Evolutionary conservation across 108 stramenopile genomes (phyloP), one percentile per base, ranked within the genome.

Genomic region (Skeletonema costatum): DNA sequence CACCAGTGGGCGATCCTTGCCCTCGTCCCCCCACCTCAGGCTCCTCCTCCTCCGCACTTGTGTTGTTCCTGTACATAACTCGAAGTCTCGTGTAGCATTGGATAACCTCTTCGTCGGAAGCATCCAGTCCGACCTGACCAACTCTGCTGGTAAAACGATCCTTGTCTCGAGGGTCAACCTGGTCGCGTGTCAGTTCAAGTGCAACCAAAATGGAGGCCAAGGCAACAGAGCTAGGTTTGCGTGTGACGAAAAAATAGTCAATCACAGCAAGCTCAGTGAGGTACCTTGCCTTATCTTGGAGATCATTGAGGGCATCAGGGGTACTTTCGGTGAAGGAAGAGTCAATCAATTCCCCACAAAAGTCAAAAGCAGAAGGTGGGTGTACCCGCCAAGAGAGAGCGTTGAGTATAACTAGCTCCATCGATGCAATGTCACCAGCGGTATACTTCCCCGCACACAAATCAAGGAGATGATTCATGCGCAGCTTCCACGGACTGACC

Each of bases 161-260:
- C 53, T 56, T 56, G 25, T 56, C 53, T 10, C 19, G 25, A 56
- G 19, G 53, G 25, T 56, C 16, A 10, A 56, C 25, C 19, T 56
- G 8, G 1, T 56, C 8, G 25, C 25, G 9, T 2, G 53, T 25
- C 53, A 56, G 25, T 56, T 56, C 53, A 4, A 56, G 4, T 8
- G 53, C 53, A 7, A 8, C 2, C 3, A 6, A 29, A 10, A 56
- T 56, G 3, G 53, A 56, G 19, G 53, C 53, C 53, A 56, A 9
- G 25, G 25, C 53, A 64, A 88, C 71, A 5, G 68, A 53, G 29
- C 86, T 87, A 12, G 86, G 80, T 35, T 36, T 51, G 30, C 81
- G 16, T 32, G 70, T 64, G 13, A 87, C 76, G 77, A 90, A 90
- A 60, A 73, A 87, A 71, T 90, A 90, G 71, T 90, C 68, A 67